Evolutionary conservation across 2,329 filamentous ascomycete species (phyloP).

Genomic region (Pyricularia grisea): DNA sequence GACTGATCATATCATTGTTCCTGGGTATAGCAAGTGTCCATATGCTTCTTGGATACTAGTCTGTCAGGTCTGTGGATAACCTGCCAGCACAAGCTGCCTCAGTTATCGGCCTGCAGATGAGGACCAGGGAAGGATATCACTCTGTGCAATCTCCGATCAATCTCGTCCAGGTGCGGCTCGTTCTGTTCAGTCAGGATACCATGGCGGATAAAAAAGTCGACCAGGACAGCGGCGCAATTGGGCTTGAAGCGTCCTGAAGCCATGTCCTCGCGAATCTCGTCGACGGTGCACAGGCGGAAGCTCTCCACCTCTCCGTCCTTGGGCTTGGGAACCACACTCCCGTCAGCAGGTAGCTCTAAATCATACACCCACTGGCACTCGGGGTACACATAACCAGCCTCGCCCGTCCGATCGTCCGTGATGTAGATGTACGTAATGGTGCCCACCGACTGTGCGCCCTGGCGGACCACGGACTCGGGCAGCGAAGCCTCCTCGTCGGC

Average conservation of each 20-base stretch:
- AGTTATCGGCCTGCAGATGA: constrained; percentile 27
- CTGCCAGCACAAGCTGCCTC: not conserved
- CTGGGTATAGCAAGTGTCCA: not conserved
- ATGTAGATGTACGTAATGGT: constrained; percentile 80
- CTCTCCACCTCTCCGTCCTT: constrained; percentile 83
- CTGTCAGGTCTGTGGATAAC: not conserved
- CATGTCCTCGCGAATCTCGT: constrained; percentile 60
- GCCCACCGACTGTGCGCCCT: constrained; percentile 48
- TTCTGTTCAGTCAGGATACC: constrained; percentile 71
- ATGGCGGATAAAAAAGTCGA: constrained; percentile 87
- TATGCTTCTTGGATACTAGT: not conserved
- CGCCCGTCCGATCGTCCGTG: constrained; percentile 64
- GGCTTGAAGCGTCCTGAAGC: constrained; percentile 76
- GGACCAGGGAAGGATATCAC: constrained; percentile 71
- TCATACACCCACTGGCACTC: constrained; percentile 92
- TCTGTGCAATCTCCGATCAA: constrained; percentile 67
- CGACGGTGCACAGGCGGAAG: constrained; percentile 69
- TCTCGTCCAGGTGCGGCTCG: constrained; percentile 70
- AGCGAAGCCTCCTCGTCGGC: constrained; percentile 83
- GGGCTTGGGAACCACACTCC: constrained; percentile 56
- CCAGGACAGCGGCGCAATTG: constrained; percentile 74
- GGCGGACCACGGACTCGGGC: constrained; percentile 57
- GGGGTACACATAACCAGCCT: constrained; percentile 75
- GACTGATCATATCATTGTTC: not conserved
- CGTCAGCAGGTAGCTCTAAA: constrained; percentile 59